A percentile compares a stretch with the other conserved stretches of the same genome.
phyloP scores from a whole-genome alignment of 2,329 filamentous ascomycete genomes.

The Ophiostoma pallidulum region DNA sequence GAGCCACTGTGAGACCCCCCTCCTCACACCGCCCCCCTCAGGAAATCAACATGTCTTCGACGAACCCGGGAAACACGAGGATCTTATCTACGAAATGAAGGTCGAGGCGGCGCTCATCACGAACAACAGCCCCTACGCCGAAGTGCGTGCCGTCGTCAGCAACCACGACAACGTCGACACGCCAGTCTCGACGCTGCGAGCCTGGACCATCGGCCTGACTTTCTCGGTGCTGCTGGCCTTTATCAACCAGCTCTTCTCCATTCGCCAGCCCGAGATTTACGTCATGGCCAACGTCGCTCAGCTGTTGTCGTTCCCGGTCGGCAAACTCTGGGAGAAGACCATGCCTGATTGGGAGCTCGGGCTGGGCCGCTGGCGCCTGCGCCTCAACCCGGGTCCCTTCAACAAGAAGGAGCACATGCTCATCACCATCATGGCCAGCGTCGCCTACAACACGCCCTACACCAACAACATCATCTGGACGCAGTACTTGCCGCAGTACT shows the following conservation, averaged over 20 bases:
- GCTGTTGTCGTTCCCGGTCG: slow-evolving; percentile 46
- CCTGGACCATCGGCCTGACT: slow-evolving; percentile 43
- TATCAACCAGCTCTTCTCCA: slow-evolving; percentile 46
- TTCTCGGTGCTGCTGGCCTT: slow-evolving; percentile 29
- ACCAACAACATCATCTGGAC: slow-evolving; percentile 30
- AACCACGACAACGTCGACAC: slow-evolving; percentile 43
- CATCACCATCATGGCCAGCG: slow-evolving; percentile 52
- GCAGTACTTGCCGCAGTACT: slow-evolving; percentile 30
- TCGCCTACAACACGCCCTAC: slow-evolving; percentile 30
- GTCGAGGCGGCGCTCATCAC: slow-evolving; percentile 44
- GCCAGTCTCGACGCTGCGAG: slow-evolving; percentile 45
- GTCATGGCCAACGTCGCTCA: slow-evolving; percentile 48
- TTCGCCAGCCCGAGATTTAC: slow-evolving; percentile 44
- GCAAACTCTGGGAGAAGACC: slow-evolving; percentile 39
- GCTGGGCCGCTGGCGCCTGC: slow-evolving; percentile 26
- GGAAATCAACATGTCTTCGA: slow-evolving; percentile 35
- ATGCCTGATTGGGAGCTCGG: slow-evolving; percentile 43
- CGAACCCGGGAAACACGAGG: slow-evolving; percentile 35
- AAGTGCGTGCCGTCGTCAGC: slow-evolving; percentile 47
- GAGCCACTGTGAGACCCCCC: too few species aligned
- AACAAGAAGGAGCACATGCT: slow-evolving; percentile 52
- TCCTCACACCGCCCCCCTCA: too few species aligned
- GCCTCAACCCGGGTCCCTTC: slow-evolving; percentile 47
- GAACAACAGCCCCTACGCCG: slow-evolving; percentile 48
- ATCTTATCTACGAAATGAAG: slow-evolving; percentile 38